Percentiles rank a stretch among this genome's conserved stretches.
Evolutionary conservation across 2,329 filamentous ascomycete genomes (phyloP).

Genomic region (Seiridium cupressi): DNA sequence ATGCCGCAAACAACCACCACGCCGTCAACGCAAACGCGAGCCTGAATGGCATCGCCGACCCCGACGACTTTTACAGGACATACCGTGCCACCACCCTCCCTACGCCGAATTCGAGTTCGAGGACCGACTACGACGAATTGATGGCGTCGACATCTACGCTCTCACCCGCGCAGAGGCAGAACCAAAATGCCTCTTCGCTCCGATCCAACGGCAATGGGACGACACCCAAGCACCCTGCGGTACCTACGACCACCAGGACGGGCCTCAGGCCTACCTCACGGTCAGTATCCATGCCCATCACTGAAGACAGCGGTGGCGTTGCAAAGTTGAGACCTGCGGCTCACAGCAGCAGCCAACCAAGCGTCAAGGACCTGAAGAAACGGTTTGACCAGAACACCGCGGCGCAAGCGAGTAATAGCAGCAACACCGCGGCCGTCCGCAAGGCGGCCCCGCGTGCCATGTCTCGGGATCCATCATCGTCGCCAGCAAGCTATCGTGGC

Average conservation of each 20-base stretch:
- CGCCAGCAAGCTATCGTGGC: conserved; percentile 30
- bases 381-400: conserved; percentile 67
- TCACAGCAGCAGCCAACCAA: conserved; percentile 50
- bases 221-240: conserved; percentile 44
- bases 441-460: conserved; percentile 31
- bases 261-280: conserved; percentile 43
- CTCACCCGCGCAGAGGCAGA: conserved; percentile 36
- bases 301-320: conserved; percentile 35
- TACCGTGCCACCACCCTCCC: conserved; percentile 32
- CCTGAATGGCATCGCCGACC: conserved; percentile 42
- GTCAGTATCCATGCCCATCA: conserved; percentile 56
- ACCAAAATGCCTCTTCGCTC: conserved; percentile 33
- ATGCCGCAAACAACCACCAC: conserved; percentile 35
- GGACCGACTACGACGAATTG: conserved; percentile 25
- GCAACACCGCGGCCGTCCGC: conserved; percentile 30
- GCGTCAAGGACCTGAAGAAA: conserved; percentile 77
- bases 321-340: conserved; percentile 25
- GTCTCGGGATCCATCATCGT: conserved; percentile 32
- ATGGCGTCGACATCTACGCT: conserved; percentile 21
- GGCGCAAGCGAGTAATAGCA: conserved; percentile 8
- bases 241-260: conserved; percentile 35
- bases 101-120: conserved; percentile 16
- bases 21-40: conserved; percentile 36
- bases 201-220: conserved; percentile 51
- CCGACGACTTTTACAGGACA: conserved; percentile 56